Evolutionary conservation across 768 basidiomycete species (phyloP).

Genomic region (Tricholoma terreum): DNA sequence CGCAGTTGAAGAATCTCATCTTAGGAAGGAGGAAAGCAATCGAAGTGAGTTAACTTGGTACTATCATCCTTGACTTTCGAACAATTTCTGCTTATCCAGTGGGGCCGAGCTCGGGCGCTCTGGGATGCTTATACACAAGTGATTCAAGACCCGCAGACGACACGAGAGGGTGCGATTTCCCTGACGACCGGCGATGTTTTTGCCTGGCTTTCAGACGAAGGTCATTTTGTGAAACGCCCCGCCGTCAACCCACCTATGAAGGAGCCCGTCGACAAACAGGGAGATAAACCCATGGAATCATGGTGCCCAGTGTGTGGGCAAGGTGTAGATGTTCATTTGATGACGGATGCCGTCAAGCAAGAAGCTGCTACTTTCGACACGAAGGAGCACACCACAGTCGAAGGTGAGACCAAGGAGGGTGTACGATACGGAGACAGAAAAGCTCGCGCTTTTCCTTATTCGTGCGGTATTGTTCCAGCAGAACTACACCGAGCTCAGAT

Average conservation of each 20-base stretch:
- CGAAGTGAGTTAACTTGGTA: constrained; percentile 32
- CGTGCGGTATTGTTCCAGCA: background rate
- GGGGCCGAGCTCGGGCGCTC: constrained; percentile 46
- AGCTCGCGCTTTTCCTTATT: background rate
- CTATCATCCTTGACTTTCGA: background rate
- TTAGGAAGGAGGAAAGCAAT: constrained; percentile 50
- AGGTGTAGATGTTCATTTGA: constrained; percentile 18
- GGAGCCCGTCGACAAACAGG: constrained; percentile 1
- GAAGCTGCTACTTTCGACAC: constrained; percentile 5
- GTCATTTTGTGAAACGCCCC: constrained; percentile 30
- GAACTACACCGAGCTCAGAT: background rate
- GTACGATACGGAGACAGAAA: background rate
- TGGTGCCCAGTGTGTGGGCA: constrained; percentile 36
- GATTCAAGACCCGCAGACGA: constrained; percentile 9
- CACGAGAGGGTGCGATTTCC: constrained; percentile 16
- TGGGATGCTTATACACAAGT: constrained; percentile 36
- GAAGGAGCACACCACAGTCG: background rate
- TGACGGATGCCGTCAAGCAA: constrained; percentile 16
- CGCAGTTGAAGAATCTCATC: constrained; percentile 35
- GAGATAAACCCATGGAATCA: constrained; percentile 7
- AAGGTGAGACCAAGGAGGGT: background rate
- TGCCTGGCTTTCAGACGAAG: constrained; percentile 42
- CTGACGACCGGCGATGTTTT: constrained; percentile 44
- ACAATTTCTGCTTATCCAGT: constrained; percentile 27
- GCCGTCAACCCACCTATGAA: background rate